These are phyloP conservation scores for Neurospora sp. DNA, from an alignment of 495 filamentous ascomycete species.

Conservation along the genomic window DNA sequence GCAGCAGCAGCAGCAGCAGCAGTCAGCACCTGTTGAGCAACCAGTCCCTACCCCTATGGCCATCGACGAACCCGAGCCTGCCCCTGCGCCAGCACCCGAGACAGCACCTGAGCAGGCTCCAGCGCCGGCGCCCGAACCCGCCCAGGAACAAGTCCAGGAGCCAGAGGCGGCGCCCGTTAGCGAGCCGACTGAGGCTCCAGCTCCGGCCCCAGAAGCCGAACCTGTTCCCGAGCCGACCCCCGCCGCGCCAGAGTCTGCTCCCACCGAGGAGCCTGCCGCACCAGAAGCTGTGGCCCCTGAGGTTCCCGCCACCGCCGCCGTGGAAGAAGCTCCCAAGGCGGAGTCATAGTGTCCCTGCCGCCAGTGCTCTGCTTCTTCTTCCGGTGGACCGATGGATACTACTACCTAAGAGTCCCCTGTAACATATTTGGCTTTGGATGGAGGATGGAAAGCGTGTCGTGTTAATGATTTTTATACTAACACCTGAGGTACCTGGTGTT, in stretches of 20 bases:
- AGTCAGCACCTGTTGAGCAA: not conserved
- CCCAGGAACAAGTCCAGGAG: not conserved
- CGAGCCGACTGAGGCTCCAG: not conserved
- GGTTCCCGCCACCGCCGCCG: not conserved
- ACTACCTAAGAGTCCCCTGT: not conserved
- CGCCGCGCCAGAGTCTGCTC: not conserved
- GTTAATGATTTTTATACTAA: not conserved
- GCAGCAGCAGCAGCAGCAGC: not conserved
- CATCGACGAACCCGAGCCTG: not conserved
- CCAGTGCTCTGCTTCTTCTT: not conserved
- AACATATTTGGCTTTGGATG: not conserved
- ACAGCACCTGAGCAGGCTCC: not conserved
- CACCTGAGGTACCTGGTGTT: too few relatives aligned
- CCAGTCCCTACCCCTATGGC: not conserved
- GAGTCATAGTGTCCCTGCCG: not conserved
- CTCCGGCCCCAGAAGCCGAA: not conserved
- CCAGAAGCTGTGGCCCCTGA: not conserved
- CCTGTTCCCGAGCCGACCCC: not conserved
- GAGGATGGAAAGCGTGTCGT: not conserved
- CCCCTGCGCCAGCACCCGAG: not conserved
- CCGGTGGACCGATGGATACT: not conserved
- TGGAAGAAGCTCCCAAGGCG: not conserved
- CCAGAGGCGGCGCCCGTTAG: not conserved
- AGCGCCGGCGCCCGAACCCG: not conserved
- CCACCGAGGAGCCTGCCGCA: not conserved